Evolutionary conservation across 441 rosid species (phyloP), one percentile per base, ranked within the genome.

Genomic region (Populus tomentosa): DNA sequence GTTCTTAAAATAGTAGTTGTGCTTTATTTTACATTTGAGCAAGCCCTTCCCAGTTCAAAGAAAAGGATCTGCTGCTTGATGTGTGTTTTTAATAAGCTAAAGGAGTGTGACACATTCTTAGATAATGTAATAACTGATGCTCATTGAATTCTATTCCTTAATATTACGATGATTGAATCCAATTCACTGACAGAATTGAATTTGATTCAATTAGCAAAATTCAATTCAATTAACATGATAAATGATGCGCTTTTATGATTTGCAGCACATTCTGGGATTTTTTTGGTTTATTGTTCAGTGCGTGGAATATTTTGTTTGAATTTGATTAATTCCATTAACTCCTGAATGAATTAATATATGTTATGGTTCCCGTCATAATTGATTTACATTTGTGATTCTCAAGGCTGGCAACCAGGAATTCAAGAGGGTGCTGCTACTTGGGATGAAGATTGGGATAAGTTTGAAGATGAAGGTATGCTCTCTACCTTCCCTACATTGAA

Each of bases 361-460:
- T 46, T 46, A 46, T 46, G 56, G 56, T 46, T 46, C 56, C 56
- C 18, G 33, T 65, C 36, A 46, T 80, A 81, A 46, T 23, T 73
- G 67, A 79, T 83, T 63, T 28, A 11, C 70, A 40, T 84, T 83
- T 79, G 77, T 86, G 75, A 66, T 80, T 82, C 24, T 84, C 56
- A 80, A 96, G 99, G 99, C 76, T 96, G 99, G 99, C 96, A 92
- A 82, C 98, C 99, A 85, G 99, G 99, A 77, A 84, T 96, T 81
- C 97, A 86, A 81, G 98, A 89, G 85, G 89, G 86, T 71, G 97
- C 98, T 63, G 90, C 90, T 80, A 84, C 88, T 42, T 96, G 99
- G 99, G 97, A 96, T 88, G 99, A 96, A 87, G 99, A 94, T 28
- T 96, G 99, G 99, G 99, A 96, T 83, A 96, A 96, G 83, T 24